Base-by-base conservation (phyloP, 2,329 filamentous ascomycete genomes). In the Hymenoscyphus occultus region DNA sequence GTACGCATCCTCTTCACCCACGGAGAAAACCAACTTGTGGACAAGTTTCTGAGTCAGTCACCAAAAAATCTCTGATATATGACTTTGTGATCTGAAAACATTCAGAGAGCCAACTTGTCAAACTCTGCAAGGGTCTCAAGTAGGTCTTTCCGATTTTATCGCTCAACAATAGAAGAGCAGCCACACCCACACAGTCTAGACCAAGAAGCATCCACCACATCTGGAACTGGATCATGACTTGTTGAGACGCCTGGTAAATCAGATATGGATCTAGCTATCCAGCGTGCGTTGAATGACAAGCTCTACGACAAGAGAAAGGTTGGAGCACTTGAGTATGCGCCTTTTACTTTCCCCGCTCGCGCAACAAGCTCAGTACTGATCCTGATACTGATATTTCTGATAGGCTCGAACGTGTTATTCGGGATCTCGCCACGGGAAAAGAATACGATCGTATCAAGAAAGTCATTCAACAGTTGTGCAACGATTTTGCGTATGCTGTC, bases 221-320 rank as follows among this genome's bases (percentile, higher is more conserved):
- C 19, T 19, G 10, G 22, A 54, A 12, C 13, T 22, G 22, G 48
- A 54, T 22, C 48, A 54, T 54, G 48, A 22, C 19, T 22, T 13
- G 12, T 54, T 54, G 48, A 54, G 10, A 13, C 22, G 10, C 4
- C 7, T 7, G 35, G 13, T 39, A 22, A 12, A n/a, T 39, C n/a
- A 32, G n/a, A 51, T 39, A 97, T 98, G 93, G 94, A 98, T 82
- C 83, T 86, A 75, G 89, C 88, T 76, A 92, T 97, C 76, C 92
- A 96, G 79, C 91, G 94, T 73, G 86, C 93, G 71, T 84, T 99
- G 76, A 96, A 96, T 77, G 95, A 99, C 81, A 99, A 97, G 86
- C 89, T 98, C 76, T 99, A 99, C 78, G 95, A 99, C 77, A 97
- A 96, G 83, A 88, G 96, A 76, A 99, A 99, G 80, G 89, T 93